Percentiles rank a stretch among this genome's conserved stretches.
Evolutionary conservation across 345 rosid genomes (phyloP).

Genomic region (Noccaea caerulescens): DNA sequence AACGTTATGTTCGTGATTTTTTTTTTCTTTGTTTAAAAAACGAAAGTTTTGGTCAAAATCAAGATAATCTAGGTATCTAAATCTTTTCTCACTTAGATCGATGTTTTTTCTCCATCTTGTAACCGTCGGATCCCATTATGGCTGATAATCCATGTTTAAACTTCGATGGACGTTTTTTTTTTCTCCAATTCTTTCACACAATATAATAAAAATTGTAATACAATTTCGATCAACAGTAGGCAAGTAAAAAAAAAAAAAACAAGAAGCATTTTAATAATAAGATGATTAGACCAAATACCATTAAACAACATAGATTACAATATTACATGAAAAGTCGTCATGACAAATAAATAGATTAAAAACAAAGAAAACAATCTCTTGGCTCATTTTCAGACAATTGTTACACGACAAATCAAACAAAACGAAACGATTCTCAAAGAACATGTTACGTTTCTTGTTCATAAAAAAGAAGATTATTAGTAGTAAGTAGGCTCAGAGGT

Average conservation of each 20-base stretch:
- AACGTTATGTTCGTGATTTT: neutral
- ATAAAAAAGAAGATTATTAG: conserved; percentile 21
- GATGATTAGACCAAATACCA: conserved; percentile 1
- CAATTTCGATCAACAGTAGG: neutral
- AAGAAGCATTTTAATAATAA: conserved; percentile 1
- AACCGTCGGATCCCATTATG: neutral
- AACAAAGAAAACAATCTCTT: conserved; percentile 35
- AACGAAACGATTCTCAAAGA: conserved; percentile 26
- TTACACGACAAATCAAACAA: conserved; percentile 34
- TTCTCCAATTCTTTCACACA: no score
- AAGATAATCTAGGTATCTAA: neutral
- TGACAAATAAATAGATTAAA: conserved; percentile 12
- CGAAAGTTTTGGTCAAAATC: neutral
- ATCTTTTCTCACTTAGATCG: neutral
- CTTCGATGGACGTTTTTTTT: no score
- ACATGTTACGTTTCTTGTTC: conserved; percentile 8
- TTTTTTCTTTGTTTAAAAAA: neutral
- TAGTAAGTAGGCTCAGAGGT: conserved; percentile 49
- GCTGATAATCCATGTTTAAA: neutral
- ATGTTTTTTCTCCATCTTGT: neutral
- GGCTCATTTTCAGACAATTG: conserved; percentile 27
- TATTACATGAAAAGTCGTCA: conserved; percentile 14
- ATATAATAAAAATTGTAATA: no score
- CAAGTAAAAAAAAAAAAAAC: neutral
- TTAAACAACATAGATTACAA: conserved; percentile 5